Evolutionary conservation across 495 filamentous ascomycete species (phyloP).

Genomic region (Penicillium diatomitis): DNA sequence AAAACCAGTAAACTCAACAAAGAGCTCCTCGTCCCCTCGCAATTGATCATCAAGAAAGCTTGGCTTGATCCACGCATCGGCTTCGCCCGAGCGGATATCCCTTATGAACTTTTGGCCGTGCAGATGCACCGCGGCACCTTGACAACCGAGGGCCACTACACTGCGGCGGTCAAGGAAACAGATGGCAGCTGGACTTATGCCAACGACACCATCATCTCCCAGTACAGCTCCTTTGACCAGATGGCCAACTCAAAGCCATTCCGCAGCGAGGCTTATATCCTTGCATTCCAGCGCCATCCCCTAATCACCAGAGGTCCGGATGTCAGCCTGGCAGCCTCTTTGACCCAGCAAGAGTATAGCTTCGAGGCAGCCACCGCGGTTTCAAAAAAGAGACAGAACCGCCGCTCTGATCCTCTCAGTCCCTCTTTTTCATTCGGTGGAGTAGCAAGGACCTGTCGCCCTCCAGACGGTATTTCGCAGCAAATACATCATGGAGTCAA

Average conservation of each 20-base stretch:
- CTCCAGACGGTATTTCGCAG: no score
- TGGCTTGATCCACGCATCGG: slow-evolving; percentile 1
- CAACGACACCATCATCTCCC: slow-evolving; percentile 10
- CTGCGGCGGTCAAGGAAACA: slow-evolving; percentile 13
- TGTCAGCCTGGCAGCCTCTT: background rate
- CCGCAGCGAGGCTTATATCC: slow-evolving; percentile 5
- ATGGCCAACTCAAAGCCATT: background rate
- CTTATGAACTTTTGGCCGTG: slow-evolving; percentile 22
- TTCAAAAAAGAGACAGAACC: no score
- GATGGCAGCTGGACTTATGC: slow-evolving; percentile 16
- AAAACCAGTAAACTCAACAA: background rate
- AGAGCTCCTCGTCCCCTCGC: background rate
- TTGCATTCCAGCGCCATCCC: slow-evolving; percentile 16
- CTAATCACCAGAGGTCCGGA: background rate
- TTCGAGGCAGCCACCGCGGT: no score
- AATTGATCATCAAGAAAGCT: background rate
- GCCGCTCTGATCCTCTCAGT: no score
- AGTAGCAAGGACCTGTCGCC: no score
- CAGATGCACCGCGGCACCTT: slow-evolving; percentile 16
- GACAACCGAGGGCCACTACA: slow-evolving; percentile 22
- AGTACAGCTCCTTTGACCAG: background rate
- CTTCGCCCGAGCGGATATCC: background rate
- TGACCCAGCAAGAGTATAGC: background rate
- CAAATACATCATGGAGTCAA: no score
- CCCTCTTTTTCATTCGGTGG: no score